Evolutionary conservation across 805 yeast species (phyloP).

Genomic region (Candida ovalis): DNA sequence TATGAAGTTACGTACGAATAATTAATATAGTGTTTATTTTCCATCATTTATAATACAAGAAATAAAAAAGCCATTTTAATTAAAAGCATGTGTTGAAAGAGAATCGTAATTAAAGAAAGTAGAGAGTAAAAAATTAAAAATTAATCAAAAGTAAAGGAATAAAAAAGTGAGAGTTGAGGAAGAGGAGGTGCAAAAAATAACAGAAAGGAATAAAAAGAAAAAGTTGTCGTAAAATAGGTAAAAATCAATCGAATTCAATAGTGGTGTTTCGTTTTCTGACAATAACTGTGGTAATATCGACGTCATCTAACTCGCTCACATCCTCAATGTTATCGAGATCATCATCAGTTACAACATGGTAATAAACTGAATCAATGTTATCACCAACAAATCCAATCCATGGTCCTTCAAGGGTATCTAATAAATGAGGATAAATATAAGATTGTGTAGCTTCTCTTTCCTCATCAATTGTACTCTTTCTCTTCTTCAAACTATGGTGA

Average conservation of each 20-base stretch:
- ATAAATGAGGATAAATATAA: slow-evolving; percentile 46
- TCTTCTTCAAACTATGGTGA: slow-evolving; percentile 19
- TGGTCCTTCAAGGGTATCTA: slow-evolving; percentile 49
- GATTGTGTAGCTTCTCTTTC: slow-evolving; percentile 49
- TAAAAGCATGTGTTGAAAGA: no score
- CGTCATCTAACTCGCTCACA: slow-evolving; percentile 2
- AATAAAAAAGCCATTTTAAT: no score
- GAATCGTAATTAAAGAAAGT: no score
- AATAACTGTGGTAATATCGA: slow-evolving; percentile 14
- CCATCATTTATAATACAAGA: no score
- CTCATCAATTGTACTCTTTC: slow-evolving; percentile 54
- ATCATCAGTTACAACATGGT: slow-evolving; percentile 6
- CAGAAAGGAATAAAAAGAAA: no score
- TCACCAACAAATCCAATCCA: slow-evolving; percentile 57
- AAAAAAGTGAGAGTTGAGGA: not conserved
- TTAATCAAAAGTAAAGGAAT: not conserved
- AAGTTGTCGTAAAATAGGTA: not conserved
- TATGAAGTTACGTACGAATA: not conserved
- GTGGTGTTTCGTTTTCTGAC: slow-evolving; percentile 19
- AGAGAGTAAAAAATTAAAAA: not conserved
- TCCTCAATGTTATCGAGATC: not conserved
- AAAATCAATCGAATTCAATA: slow-evolving; percentile 20
- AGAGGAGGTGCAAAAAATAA: not conserved
- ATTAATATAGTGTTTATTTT: not conserved
- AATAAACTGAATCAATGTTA: slow-evolving; percentile 39